phyloP scores from a whole-genome alignment of 2,329 filamentous ascomycete species.

The Chrysoporthe cubensis region DNA sequence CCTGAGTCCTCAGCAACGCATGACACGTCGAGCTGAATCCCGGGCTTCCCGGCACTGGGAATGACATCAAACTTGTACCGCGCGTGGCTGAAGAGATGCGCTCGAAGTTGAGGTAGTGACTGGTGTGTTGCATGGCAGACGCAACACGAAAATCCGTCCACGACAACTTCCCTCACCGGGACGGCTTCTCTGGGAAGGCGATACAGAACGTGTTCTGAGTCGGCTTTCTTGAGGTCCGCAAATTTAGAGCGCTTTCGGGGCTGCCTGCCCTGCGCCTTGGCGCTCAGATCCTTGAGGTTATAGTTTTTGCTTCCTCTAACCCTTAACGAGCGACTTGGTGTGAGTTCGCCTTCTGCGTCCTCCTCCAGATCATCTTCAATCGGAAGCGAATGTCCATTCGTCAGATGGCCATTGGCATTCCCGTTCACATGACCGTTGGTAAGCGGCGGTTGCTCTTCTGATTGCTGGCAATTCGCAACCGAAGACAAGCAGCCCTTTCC shows the following conservation, averaged over 20 bases:
- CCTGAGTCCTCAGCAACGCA: constrained; percentile 32
- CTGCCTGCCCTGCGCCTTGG: constrained; percentile 59
- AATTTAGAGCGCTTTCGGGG: constrained; percentile 43
- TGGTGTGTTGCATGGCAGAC: constrained; percentile 53
- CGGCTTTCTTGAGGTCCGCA: constrained; percentile 32
- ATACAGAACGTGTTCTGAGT: constrained; percentile 52
- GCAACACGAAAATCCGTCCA: constrained; percentile 51
- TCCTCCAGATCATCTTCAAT: constrained; percentile 48
- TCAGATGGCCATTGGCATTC: constrained; percentile 30
- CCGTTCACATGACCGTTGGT: constrained; percentile 41
- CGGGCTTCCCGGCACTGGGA: constrained; percentile 41
- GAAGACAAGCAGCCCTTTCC: constrained; percentile 50
- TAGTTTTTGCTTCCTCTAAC: constrained; percentile 56
- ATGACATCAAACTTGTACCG: constrained; percentile 50
- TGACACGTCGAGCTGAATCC: constrained; percentile 46
- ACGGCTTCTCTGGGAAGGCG: constrained; percentile 49
- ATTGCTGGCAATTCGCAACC: constrained; percentile 47
- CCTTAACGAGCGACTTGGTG: constrained; percentile 56
- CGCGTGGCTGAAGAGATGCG: constrained; percentile 53
- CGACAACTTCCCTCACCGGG: constrained; percentile 42
- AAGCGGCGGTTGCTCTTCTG: constrained; percentile 38
- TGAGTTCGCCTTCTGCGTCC: constrained; percentile 50
- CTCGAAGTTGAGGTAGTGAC: constrained; percentile 51
- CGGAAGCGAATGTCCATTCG: constrained; percentile 32
- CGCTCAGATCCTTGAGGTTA: constrained; percentile 63